These are phyloP conservation scores for Cercospora sesami DNA, from an alignment of 2,329 filamentous ascomycete species.

Conservation along the genomic window DNA sequence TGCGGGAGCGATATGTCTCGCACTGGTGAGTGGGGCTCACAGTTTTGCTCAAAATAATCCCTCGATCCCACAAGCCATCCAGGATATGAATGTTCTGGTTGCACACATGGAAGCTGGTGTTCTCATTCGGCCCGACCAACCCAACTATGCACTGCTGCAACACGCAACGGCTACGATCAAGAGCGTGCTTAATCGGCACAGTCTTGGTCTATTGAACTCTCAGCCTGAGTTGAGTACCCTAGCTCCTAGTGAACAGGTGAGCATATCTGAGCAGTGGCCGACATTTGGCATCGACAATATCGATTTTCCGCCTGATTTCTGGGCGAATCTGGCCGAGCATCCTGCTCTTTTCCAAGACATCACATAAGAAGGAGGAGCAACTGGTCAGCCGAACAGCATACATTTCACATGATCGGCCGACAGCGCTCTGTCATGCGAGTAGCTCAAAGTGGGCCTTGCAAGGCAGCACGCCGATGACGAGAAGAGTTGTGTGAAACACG, in stretches of 20 bases:
- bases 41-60: neutral
- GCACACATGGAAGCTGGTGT: conserved; percentile 38
- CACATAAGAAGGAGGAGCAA: neutral
- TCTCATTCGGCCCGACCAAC: conserved; percentile 32
- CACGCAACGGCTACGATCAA: conserved; percentile 37
- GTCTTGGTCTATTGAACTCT: conserved; percentile 3
- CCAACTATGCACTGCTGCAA: conserved; percentile 36
- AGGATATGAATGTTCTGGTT: conserved; percentile 38
- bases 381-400: neutral
- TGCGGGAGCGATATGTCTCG: conserved; percentile 38
- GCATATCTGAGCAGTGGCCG: conserved; percentile 11
- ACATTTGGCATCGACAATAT: neutral
- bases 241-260: neutral
- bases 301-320: conserved; percentile 39
- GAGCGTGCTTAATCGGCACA: conserved; percentile 29
- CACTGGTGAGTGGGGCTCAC: conserved; percentile 29
- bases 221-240: neutral
- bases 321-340: conserved; percentile 38
- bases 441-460: neutral
- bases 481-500: neutral
- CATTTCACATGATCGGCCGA: neutral
- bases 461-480: neutral
- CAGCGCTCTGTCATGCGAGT: neutral
- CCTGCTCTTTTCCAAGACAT: conserved; percentile 24
- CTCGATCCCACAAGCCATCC: conserved; percentile 30